Evolutionary conservation across 2,329 filamentous ascomycete species (phyloP).

Genomic region (Cladophialophora immunda): DNA sequence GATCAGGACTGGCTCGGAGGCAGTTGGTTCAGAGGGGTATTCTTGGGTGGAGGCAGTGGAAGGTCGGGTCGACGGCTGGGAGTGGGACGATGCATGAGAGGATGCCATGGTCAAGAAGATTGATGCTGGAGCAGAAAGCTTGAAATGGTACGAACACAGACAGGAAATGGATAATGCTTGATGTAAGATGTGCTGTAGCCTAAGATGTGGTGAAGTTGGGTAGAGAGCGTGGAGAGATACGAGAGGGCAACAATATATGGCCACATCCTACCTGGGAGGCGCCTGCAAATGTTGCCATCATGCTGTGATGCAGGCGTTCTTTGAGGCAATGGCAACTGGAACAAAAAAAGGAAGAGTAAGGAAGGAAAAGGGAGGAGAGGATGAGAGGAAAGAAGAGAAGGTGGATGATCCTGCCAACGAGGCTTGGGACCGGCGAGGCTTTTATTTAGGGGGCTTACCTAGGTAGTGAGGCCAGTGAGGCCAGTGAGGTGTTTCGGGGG

Average conservation of each 20-base stretch:
- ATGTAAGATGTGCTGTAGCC: constrained; percentile 13
- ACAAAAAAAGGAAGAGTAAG: neutral
- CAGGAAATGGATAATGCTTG: neutral
- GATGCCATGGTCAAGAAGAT: neutral
- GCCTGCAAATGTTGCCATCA: neutral
- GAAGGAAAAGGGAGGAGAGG: neutral
- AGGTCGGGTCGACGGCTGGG: neutral
- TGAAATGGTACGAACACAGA: neutral
- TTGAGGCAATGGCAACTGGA: neutral
- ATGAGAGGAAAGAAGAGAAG: neutral
- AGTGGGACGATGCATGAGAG: neutral
- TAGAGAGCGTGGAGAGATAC: neutral
- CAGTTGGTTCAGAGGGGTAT: neutral
- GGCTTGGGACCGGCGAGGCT: neutral
- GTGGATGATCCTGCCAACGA: neutral
- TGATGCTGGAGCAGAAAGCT: neutral
- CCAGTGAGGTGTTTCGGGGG: constrained; percentile 16
- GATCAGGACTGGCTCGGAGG: neutral
- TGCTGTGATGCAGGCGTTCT: neutral
- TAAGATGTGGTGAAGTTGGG: constrained; percentile 7
- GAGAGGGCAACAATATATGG: neutral
- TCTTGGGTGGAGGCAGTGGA: constrained; percentile 2
- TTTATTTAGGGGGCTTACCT: neutral
- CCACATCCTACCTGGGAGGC: constrained; percentile 5
- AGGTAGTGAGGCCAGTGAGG: too few relatives aligned